Evolutionary conservation across 2,329 filamentous ascomycete species (phyloP), one percentile per base, ranked within the genome.

Genomic region (Penicillium sp.): DNA sequence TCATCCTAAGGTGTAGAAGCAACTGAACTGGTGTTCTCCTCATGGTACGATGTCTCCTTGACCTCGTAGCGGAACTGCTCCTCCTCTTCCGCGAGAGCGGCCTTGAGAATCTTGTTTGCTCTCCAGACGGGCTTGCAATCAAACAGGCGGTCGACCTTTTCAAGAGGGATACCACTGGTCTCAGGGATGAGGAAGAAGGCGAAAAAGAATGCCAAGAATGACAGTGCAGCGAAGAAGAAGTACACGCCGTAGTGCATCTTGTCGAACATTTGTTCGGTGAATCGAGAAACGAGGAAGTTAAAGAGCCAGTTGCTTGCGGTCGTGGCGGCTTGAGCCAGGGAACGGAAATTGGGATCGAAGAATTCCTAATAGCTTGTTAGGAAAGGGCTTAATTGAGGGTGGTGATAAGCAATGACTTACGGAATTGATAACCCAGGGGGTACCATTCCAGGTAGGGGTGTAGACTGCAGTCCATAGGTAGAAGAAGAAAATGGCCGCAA

Each of bases 401-500:
- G 3, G 15, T 5, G 9, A 38, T 33, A 10, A n/a, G 46, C 2
- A 27, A 45, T 15, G 43, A 64, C 63, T 54, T 61, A 70, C 67
- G 11, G 81, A 81, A 77, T 90, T 90, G 68, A 89, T 76, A 23
- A 92, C 87, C 89, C 89, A 92, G 0, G 88, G 88, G 0, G 86
- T 89, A 2, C 87, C 87, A 68, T 89, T 89, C 87, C 87, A 90
- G 0, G 83, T 82, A 0, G 84, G 87, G 0, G 86, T 89, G 75
- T 91, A 92, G 71, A 87, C 86, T 0, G 82, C 84, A 0, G 87
- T 89, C 84, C 86, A 90, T 0, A 90, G 79, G 67, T 90, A 90
- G 76, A 90, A 89, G 79, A 90, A 89, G 61, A 82, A 74, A 47
- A 83, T 73, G 21, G 78, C 79, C 31, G 81, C 76, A 45, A 74